Evolutionary conservation across 179 eudicot genomes (phyloP), one percentile per base, ranked within the genome.

Genomic region (Vitellaria paradoxa): DNA sequence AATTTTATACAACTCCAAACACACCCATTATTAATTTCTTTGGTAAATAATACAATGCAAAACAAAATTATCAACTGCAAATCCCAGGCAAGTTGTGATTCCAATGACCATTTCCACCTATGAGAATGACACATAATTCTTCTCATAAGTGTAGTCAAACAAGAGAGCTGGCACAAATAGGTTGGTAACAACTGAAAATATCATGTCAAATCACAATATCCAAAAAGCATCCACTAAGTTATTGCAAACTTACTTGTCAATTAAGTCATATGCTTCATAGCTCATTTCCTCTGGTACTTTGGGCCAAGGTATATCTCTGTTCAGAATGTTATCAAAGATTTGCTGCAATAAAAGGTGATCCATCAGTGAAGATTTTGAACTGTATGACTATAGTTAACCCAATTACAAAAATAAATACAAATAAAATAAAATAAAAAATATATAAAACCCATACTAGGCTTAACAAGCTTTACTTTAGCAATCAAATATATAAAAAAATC

Each of bases 231-330:
- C 12, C 12, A 50, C 12, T 12, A 30, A 30, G 2, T 50, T 9
- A 13, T 59, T 45, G 4, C 65, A 37, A 79, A 82, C 99, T 89
- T 88, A 96, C 98, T 92, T 89, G 89, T 89, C 76, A 76, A 96
- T 91, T 76, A 96, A 88, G 83, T 96, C 95, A 81, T 89, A 84
- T 15, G 97, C 92, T 81, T 90, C 99, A 50, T 30, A 83, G 84
- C 98, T 92, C 87, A 96, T 88, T 81, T 96, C 99, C 77, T 94
- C 98, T 8, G 93, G 97, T 73, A 94, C 80, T 86, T 73, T 91
- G 74, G 98, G 99, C 99, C 99, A 94, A 42, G 98, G 97, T 69
- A 96, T 90, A 81, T 92, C 96, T 75, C 88, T 86, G 80, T 96
- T 96, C 90, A 96, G 87, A 42, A 96, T 92, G 79, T 96, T 96